Base-by-base conservation (phyloP, 1,284 basidiomycete genomes). In the Inonotus hispidus region DNA sequence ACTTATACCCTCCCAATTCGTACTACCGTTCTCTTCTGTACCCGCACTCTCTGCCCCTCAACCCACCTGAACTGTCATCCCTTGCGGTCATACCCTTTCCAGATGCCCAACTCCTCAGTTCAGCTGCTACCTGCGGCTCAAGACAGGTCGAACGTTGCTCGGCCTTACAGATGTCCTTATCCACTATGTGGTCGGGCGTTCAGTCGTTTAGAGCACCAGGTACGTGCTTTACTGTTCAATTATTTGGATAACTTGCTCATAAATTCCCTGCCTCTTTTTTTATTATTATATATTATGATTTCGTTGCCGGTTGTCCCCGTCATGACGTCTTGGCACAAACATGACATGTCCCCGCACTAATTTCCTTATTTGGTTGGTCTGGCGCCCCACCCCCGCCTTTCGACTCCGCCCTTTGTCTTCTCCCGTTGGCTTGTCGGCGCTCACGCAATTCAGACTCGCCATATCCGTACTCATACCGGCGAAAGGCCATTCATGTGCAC, bases 401-500 rank as follows among this genome's bases (percentile, higher is more conserved):
- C 54, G 1, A 14, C 8, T 14, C 54, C 27, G 16, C 8, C 49
- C 45, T 16, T 27, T 38, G 38, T 56, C 41, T 25, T 35, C 59
- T 25, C 25, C 58, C 37, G 38, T 38, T n/a, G 39, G 19, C 14
- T 21, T 43, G 25, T 43, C 41, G 16, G 14, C 21, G 21, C 23
- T 8, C 46, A 16, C 74, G 13, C 32, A 23, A n/a, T 39, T 13
- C 74, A 98, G 91, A 99, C 95, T 21, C 89, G 96, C 61, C 96
- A 99, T 72, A 96, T 98, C 60, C 90, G 96, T 61, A 99, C 95
- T 0, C 96, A 99, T 74, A 99, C 96, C 0, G 96, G 96, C 68
- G 96, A 98, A 74, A 98, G 97, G 71, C 96, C 96, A 1, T 98
- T 98, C 71, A 83, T 87, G 37, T 99, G 96, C 81, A 90, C 86